Conservation (phyloP, 2,329 filamentous ascomycete genomes). For the Trichoderma koningiopsis region DNA sequence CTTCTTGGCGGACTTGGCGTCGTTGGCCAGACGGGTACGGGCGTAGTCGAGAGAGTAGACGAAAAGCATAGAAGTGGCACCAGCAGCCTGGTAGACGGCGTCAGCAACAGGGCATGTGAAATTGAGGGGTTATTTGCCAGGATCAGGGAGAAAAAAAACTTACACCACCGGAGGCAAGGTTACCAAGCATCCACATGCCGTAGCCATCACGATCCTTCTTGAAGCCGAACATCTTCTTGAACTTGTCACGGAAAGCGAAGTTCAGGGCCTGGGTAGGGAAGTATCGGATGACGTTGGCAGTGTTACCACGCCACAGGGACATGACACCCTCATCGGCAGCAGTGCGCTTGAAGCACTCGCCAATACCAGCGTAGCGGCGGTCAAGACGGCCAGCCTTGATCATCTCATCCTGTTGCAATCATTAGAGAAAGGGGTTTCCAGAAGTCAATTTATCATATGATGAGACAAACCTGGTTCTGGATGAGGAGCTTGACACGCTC, state of each 20-base stretch:
- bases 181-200: slow-evolving; percentile 98
- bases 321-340: slow-evolving; percentile 87
- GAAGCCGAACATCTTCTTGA: slow-evolving; percentile 99
- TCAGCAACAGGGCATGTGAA: neutral
- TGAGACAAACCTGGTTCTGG: slow-evolving; percentile 92
- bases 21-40: slow-evolving; percentile 99
- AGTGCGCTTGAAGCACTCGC: slow-evolving; percentile 94
- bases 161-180: slow-evolving; percentile 99
- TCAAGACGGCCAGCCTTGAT: slow-evolving; percentile 97
- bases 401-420: slow-evolving; percentile 87
- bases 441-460: neutral
- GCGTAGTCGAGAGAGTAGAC: slow-evolving; percentile 99
- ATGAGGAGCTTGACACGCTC: slow-evolving; percentile 99
- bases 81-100: slow-evolving; percentile 68
- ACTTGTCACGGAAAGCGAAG: slow-evolving; percentile 99
- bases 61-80: slow-evolving; percentile 99
- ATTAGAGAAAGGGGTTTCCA: slow-evolving; percentile 36
- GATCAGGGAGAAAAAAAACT: slow-evolving; percentile 43
- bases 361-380: slow-evolving; percentile 92
- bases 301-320: slow-evolving; percentile 99
- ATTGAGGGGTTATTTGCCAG: neutral
- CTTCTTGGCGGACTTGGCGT: slow-evolving; percentile 97
- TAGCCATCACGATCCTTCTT: slow-evolving; percentile 99
- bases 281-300: slow-evolving; percentile 99
- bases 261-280: slow-evolving; percentile 99